Conservation (phyloP, 306 rosid species). For the barrel medic (Medicago truncatula) region MtrunA17r5.0-ANR NC_053046.1:38818501-38819000, state of each 20-base stretch:
- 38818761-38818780: background rate
- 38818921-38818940: conserved; percentile 84
- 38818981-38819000: conserved; percentile 11
- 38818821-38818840: conserved; percentile 96
- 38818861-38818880: conserved; percentile 90
- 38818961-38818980: conserved; percentile 19
- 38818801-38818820: conserved; percentile 93
- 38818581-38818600: too few relatives aligned
- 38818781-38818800: conserved; percentile 88
- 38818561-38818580: too few relatives aligned
- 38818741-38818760: too few relatives aligned
- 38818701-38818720: too few relatives aligned
- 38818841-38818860: conserved; percentile 99
- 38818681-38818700: too few relatives aligned
- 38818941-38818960: conserved; percentile 92
- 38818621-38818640: too few relatives aligned
- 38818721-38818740: too few relatives aligned
- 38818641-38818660: too few relatives aligned
- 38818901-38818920: conserved; percentile 95
- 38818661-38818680: too few relatives aligned
- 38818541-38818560: conserved; percentile 54
- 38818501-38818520: conserved; percentile 1
- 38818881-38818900: conserved; percentile 96
- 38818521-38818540: conserved; percentile 56
- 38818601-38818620: too few relatives aligned